These are phyloP conservation scores for Exophiala oligosperma DNA, from an alignment of 2,329 filamentous ascomycete genomes.

Conservation along the genomic window DNA sequence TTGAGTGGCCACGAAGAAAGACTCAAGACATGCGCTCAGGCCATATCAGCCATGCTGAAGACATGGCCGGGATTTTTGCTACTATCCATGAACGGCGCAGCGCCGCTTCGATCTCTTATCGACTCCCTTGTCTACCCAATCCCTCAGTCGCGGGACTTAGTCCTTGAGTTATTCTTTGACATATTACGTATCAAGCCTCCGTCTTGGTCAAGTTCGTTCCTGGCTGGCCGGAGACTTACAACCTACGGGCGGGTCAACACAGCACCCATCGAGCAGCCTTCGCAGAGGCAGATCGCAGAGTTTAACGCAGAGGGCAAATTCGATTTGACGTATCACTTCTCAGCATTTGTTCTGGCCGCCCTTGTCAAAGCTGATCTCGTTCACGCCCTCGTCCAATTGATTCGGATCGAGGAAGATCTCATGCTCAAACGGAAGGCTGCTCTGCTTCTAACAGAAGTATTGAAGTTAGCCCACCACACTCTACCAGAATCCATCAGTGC, in stretches of 20 bases:
- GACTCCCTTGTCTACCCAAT: constrained; percentile 62
- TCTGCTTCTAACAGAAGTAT: constrained; percentile 82
- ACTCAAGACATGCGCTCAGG: constrained; percentile 83
- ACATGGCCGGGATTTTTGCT: constrained; percentile 92
- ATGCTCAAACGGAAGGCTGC: constrained; percentile 82
- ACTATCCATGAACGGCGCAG: constrained; percentile 83
- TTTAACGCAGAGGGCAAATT: constrained; percentile 71
- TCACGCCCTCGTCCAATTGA: constrained; percentile 49
- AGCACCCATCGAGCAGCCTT: constrained; percentile 63
- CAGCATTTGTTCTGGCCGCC: constrained; percentile 79
- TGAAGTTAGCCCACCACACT: constrained; percentile 84
- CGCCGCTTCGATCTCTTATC: constrained; percentile 79
- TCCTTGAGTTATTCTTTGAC: constrained; percentile 84
- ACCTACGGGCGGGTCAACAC: constrained; percentile 95
- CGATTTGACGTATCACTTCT: constrained; percentile 92
- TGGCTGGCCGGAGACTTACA: constrained; percentile 87
- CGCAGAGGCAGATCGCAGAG: constrained; percentile 51
- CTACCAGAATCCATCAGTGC: constrained; percentile 80
- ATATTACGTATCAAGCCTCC: constrained; percentile 86
- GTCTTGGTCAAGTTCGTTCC: constrained; percentile 91
- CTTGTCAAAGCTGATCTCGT: constrained; percentile 76
- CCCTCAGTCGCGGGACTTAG: constrained; percentile 65
- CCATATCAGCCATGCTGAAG: constrained; percentile 87
- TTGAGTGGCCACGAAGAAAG: constrained; percentile 59
- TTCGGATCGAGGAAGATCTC: constrained; percentile 50